phyloP scores from a whole-genome alignment of 495 filamentous ascomycete genomes.

The Lophium mytilinum region DNA sequence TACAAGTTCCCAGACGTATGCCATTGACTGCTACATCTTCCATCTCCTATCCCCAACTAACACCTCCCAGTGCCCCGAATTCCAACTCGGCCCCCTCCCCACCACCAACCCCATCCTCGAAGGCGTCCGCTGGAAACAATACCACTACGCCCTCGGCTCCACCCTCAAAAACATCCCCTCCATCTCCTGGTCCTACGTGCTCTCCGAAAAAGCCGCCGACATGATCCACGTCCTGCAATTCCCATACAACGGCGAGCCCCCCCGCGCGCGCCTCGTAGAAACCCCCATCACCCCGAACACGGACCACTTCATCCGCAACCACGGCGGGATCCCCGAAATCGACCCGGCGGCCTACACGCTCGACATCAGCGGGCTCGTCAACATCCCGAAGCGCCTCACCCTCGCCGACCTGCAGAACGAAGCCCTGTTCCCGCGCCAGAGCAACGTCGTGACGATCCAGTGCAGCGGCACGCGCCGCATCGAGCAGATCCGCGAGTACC shows the following conservation, averaged over 20 bases:
- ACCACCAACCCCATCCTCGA: constrained; percentile 54
- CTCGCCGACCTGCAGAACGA: constrained; percentile 52
- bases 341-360: constrained; percentile 45
- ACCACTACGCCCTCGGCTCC: constrained; percentile 52
- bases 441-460: constrained; percentile 52
- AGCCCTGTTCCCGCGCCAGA: constrained; percentile 45
- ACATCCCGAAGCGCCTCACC: constrained; percentile 44
- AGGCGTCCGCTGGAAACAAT: constrained; percentile 57
- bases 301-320: constrained; percentile 59
- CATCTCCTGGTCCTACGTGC: constrained; percentile 50
- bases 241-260: constrained; percentile 63
- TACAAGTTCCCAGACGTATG: constrained; percentile 45
- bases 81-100: constrained; percentile 50
- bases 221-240: constrained; percentile 65
- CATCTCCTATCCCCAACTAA: neutral
- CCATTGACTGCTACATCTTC: neutral
- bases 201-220: constrained; percentile 52
- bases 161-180: constrained; percentile 42
- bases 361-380: constrained; percentile 49
- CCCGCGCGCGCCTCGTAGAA: constrained; percentile 40
- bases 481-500: constrained; percentile 56
- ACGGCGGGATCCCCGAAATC: constrained; percentile 57
- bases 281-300: constrained; percentile 51
- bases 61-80: constrained; percentile 44
- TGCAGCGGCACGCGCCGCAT: constrained; percentile 61